These are phyloP conservation scores for Rosa multiflora DNA, from an alignment of 306 rosid genomes.

Conservation along the genomic window DNA sequence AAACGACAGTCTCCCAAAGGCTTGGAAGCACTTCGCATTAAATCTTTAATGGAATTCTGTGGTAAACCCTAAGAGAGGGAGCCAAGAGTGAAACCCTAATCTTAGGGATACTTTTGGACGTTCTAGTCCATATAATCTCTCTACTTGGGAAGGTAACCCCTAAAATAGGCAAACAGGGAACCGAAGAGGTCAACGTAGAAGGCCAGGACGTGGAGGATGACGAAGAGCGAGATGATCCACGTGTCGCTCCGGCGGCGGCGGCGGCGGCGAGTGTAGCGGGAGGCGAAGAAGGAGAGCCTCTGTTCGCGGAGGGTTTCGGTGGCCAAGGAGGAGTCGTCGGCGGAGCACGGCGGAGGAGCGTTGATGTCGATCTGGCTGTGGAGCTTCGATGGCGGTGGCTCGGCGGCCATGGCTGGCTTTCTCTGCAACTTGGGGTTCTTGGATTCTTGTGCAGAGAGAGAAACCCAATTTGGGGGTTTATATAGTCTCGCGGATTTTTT, in stretches of 20 bases:
- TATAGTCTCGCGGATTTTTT: not conserved
- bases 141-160: too few relatives aligned
- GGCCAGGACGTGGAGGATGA: constrained; percentile 63
- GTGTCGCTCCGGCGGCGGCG: constrained; percentile 53
- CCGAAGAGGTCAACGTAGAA: constrained; percentile 25
- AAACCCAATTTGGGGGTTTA: not conserved
- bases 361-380: constrained; percentile 51
- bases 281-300: constrained; percentile 29
- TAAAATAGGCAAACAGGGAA: too few relatives aligned
- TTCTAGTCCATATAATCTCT: too few relatives aligned
- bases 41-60: too few relatives aligned
- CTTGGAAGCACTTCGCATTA: too few relatives aligned
- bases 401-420: constrained; percentile 32
- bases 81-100: too few relatives aligned
- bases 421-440: not conserved
- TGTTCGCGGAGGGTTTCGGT: constrained; percentile 34
- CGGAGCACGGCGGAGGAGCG: constrained; percentile 22
- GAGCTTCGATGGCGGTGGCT: constrained; percentile 21
- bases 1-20: constrained; percentile 75
- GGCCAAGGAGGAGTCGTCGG: constrained; percentile 5
- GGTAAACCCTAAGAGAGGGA: too few relatives aligned
- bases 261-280: constrained; percentile 36
- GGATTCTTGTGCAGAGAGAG: not conserved
- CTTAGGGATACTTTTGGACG: too few relatives aligned
- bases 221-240: constrained; percentile 80